Conservation (phyloP, 148 eudicot genomes). For the Rhododendron ferrugineum region DNA sequence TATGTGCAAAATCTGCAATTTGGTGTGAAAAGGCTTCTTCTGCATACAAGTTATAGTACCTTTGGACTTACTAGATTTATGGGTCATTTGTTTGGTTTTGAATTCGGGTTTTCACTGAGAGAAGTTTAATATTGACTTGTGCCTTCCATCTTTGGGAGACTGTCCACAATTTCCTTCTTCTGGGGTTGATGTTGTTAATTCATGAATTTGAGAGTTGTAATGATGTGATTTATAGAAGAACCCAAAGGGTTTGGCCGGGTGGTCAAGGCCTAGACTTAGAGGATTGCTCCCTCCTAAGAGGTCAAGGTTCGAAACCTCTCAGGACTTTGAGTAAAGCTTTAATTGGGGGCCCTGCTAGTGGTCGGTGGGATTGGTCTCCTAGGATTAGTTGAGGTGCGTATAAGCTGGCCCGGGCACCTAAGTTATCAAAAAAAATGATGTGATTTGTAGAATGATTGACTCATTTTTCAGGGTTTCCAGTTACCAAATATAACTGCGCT, state of each 20-base stretch:
- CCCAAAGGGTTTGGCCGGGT: too few relatives aligned
- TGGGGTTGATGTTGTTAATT: background rate
- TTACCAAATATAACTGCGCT: constrained; percentile 72
- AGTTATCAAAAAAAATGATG: too few relatives aligned
- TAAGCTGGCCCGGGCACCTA: too few relatives aligned
- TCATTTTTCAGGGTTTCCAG: constrained; percentile 31
- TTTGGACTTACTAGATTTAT: background rate
- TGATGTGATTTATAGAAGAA: background rate
- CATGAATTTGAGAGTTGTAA: background rate
- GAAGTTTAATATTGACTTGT: background rate
- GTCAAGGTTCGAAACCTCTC: background rate
- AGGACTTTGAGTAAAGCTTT: background rate
- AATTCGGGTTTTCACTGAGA: background rate
- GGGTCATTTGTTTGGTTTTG: background rate
- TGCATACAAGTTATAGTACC: background rate
- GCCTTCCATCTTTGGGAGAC: background rate
- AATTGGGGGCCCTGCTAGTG: background rate
- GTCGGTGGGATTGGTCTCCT: background rate
- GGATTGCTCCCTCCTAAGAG: background rate
- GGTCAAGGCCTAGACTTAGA: too few relatives aligned
- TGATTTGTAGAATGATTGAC: constrained; percentile 7
- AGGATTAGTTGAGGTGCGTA: background rate
- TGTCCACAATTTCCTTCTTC: background rate
- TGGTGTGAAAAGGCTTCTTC: constrained; percentile 2
- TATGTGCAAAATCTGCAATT: background rate